These are phyloP conservation scores for Leptomonas pyrrhocoris DNA, from an alignment of 208 protist species.

Conservation along the genomic window DNA sequence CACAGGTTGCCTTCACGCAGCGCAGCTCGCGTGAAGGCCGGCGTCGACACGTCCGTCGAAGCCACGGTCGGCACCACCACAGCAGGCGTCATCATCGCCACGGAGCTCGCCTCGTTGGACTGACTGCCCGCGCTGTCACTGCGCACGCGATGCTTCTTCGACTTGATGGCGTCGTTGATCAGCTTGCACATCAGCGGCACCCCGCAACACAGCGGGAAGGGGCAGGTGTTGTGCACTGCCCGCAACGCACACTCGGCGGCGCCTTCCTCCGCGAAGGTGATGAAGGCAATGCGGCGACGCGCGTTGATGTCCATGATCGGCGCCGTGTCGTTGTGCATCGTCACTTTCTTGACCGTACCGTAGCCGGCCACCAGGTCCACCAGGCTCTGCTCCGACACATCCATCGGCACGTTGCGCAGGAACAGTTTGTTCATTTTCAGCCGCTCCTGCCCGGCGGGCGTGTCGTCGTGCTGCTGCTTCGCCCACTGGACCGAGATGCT, in stretches of 20 bases:
- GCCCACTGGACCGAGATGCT: slow-evolving; percentile 76
- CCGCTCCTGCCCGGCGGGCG: slow-evolving; percentile 66
- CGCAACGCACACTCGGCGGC: slow-evolving; percentile 48
- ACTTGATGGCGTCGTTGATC: slow-evolving; percentile 23
- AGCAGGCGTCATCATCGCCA: neutral
- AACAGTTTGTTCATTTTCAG: slow-evolving; percentile 83
- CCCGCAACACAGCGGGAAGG: slow-evolving; percentile 40
- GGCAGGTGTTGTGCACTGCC: slow-evolving; percentile 50
- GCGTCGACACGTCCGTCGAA: no score
- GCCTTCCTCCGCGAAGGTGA: slow-evolving; percentile 50
- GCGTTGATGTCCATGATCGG: slow-evolving; percentile 28
- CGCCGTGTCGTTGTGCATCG: slow-evolving; percentile 76
- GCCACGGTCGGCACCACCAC: neutral
- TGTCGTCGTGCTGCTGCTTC: slow-evolving; percentile 63
- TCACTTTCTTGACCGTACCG: slow-evolving; percentile 59
- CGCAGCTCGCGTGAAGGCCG: neutral
- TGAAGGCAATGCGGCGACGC: slow-evolving; percentile 41
- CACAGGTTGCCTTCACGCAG: neutral
- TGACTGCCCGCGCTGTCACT: neutral
- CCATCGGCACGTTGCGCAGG: slow-evolving; percentile 78
- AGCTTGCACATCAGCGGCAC: slow-evolving; percentile 44
- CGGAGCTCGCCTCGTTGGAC: neutral
- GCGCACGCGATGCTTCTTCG: slow-evolving; percentile 15
- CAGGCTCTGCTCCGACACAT: slow-evolving; percentile 39
- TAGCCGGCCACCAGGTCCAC: slow-evolving; percentile 41